phyloP scores from a whole-genome alignment of 2,329 filamentous ascomycete species.

The Aspergillus fischeri region DNA sequence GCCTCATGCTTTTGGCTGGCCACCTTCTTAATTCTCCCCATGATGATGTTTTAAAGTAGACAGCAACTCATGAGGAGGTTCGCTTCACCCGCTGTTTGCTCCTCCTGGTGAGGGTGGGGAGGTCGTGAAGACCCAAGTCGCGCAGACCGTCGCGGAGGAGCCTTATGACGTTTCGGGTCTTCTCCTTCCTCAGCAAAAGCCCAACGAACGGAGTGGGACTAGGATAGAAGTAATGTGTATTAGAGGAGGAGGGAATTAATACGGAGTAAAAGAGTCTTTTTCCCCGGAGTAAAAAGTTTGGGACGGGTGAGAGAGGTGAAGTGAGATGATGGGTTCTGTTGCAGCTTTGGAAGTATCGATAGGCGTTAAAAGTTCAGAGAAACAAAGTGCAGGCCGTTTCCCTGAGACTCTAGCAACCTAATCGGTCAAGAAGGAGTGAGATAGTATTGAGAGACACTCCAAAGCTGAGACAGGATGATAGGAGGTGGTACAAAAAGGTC shows the following conservation, averaged over 20 bases:
- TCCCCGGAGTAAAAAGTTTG: slow-evolving; percentile 6
- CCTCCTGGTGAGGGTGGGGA: slow-evolving; percentile 26
- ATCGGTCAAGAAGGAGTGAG: not conserved
- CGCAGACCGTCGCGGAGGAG: slow-evolving; percentile 28
- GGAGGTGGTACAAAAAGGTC: slow-evolving; percentile 3
- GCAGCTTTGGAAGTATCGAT: slow-evolving; percentile 22
- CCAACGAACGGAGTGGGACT: slow-evolving; percentile 14
- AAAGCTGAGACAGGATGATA: not conserved
- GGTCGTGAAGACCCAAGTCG: slow-evolving; percentile 26
- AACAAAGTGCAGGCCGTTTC: slow-evolving; percentile 43
- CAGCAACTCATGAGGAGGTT: slow-evolving; percentile 40
- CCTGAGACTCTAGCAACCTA: slow-evolving; percentile 21
- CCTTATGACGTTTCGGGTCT: slow-evolving; percentile 38
- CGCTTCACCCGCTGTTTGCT: slow-evolving; percentile 20
- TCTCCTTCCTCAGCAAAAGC: slow-evolving; percentile 26
- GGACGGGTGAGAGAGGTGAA: slow-evolving; percentile 13
- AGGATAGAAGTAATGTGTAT: not conserved
- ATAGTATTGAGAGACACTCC: not conserved
- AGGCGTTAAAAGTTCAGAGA: slow-evolving; percentile 25
- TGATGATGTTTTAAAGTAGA: slow-evolving; percentile 29
- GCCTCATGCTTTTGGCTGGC: slow-evolving; percentile 50
- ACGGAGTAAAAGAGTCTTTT: slow-evolving; percentile 1
- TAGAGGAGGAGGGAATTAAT: not conserved
- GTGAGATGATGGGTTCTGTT: slow-evolving; percentile 13
- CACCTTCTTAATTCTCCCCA: slow-evolving; percentile 53